Base-by-base conservation (phyloP, 2,329 filamentous ascomycete genomes). In the Cadophora sp. region DNA sequence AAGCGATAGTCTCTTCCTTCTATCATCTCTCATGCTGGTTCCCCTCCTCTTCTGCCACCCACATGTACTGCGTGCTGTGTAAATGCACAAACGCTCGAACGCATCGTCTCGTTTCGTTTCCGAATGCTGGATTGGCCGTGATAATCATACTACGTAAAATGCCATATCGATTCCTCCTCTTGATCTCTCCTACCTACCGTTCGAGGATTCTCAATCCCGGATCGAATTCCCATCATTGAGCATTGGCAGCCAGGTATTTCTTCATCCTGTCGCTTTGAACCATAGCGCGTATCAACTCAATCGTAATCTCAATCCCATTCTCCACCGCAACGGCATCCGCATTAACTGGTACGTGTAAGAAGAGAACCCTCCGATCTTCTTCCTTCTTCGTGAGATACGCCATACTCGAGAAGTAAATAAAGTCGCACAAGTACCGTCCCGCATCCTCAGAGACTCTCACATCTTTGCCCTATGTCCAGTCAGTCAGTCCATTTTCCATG, bases 401-500 rank as follows among this genome's bases (percentile, higher is more conserved):
- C 72, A 93, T 77, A 68, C 88, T 91, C 7, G 87, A 88, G 78
- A 88, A 93, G 78, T 91, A 92, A 71, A 91, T 93, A 75, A 92
- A 94, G 76, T 94, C 91, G 78, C 91, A 94, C 18, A 94, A 81
- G 77, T 90, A 94, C 22, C 84, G 85, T 2, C 91, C 91, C 0
- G 91, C 87, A 71, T 94, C 89, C 51, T 88, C 84, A 0, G 90
- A 93, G 47, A 91, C 80, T 39, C 87, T 83, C 8, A 89, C 76
- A 69, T 85, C 82, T 59, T 78, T 76, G 51, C 77, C 73, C 82
- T 81, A 14, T 65, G 64, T 6, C 64, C 24, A 20, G 11, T 67
- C 24, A 62, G 45, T n/a, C n/a, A n/a, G n/a, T n/a, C n/a, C 8
- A 27, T 45, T 48, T 59, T 56, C 22, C n/a, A n/a, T n/a, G n/a